Percentiles rank a stretch among this genome's conserved stretches.
phyloP scores from a whole-genome alignment of 257 asterid genomes.

The Fraxinus cuspidata region DNA sequence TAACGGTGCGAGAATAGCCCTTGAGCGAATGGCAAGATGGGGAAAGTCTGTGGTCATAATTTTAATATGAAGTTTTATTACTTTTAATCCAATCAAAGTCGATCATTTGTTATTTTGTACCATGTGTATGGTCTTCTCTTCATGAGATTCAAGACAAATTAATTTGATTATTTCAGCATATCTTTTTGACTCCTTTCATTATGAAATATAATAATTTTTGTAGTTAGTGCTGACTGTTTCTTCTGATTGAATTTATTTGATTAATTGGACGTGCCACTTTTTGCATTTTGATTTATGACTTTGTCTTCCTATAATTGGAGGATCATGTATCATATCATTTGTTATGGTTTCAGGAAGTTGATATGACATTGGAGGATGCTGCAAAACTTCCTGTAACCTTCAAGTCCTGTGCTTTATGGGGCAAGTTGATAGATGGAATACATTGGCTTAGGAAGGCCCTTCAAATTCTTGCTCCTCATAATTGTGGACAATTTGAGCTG shows the following conservation, averaged over 20 bases:
- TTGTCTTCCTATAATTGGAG: slow-evolving; percentile 20
- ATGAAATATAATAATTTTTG: slow-evolving; percentile 12
- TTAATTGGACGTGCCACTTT: not conserved
- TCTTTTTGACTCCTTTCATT: slow-evolving; percentile 6
- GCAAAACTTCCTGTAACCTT: slow-evolving; percentile 46
- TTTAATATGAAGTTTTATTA: not conserved
- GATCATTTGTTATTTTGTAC: not conserved
- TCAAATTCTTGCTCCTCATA: slow-evolving; percentile 55
- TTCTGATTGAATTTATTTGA: slow-evolving; percentile 5
- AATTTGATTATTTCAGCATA: not conserved
- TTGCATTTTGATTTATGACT: slow-evolving; percentile 14
- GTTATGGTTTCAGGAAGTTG: slow-evolving; percentile 60
- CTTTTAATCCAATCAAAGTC: slow-evolving; percentile 7
- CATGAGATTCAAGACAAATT: slow-evolving; percentile 4
- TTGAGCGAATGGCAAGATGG: too few species aligned
- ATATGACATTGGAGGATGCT: slow-evolving; percentile 57
- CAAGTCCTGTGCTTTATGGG: slow-evolving; percentile 51
- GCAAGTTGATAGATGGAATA: slow-evolving; percentile 54
- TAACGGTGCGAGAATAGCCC: too few species aligned
- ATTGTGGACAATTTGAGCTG: slow-evolving; percentile 42
- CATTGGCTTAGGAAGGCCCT: slow-evolving; percentile 71
- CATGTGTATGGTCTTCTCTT: not conserved
- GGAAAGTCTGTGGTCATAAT: not conserved
- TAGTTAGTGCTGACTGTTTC: not conserved
- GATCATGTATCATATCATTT: slow-evolving; percentile 25